phyloP scores from a whole-genome alignment of 768 basidiomycete genomes.

The Collybia nuda region DNA sequence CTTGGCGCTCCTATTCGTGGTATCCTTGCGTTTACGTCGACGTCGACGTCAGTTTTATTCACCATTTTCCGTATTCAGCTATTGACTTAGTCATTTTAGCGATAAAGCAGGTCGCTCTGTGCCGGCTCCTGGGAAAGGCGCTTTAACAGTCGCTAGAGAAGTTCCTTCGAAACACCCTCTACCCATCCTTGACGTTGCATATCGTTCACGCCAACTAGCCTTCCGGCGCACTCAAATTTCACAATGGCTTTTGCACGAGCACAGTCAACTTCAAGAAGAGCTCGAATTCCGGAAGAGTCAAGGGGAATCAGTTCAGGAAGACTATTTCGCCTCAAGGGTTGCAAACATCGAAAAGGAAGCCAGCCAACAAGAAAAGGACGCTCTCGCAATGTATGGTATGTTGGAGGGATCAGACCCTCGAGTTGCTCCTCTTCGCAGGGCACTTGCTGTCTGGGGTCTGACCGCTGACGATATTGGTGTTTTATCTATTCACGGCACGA shows the following conservation, averaged over 20 bases:
- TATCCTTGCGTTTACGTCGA: constrained; percentile 93
- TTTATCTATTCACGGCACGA: constrained; percentile 87
- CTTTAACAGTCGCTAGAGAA: constrained; percentile 86
- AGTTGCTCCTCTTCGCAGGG: constrained; percentile 90
- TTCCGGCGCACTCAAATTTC: constrained; percentile 96
- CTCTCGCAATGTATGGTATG: constrained; percentile 94
- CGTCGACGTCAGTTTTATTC: constrained; percentile 71
- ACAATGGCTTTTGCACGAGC: constrained; percentile 92
- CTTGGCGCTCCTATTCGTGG: constrained; percentile 93
- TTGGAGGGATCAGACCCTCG: constrained; percentile 83
- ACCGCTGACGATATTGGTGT: constrained; percentile 91
- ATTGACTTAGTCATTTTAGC: constrained; percentile 34
- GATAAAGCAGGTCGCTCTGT: constrained; percentile 99
- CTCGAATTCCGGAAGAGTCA: constrained; percentile 57
- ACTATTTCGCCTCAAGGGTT: constrained; percentile 75
- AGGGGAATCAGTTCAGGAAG: constrained; percentile 53
- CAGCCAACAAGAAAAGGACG: constrained; percentile 87
- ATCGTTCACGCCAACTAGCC: constrained; percentile 89
- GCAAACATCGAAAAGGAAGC: constrained; percentile 91
- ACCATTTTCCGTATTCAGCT: neutral
- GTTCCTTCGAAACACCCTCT: constrained; percentile 75
- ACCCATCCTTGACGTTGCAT: constrained; percentile 79
- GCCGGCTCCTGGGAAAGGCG: constrained; percentile 94
- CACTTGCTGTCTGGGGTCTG: constrained; percentile 95
- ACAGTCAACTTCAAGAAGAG: constrained; percentile 80